Evolutionary conservation across 2,329 filamentous ascomycete species (phyloP).

Genomic region (Colletotrichum navitas): DNA sequence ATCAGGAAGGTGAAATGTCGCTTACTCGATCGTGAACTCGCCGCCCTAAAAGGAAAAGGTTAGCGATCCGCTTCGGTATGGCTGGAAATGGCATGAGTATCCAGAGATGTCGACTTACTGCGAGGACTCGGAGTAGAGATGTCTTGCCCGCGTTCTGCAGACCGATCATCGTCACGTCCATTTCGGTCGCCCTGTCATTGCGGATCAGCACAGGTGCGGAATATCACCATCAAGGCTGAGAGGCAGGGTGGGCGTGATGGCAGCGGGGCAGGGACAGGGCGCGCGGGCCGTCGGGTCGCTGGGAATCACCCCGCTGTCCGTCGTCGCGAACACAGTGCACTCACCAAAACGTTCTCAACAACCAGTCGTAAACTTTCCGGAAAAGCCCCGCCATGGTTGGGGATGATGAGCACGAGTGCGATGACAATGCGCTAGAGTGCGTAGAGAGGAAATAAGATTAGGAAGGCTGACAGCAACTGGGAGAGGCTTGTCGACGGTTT

Average conservation of each 20-base stretch:
- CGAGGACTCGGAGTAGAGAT: conserved; percentile 90
- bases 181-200: conserved; percentile 89
- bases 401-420: conserved; percentile 45
- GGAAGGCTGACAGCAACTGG: neutral
- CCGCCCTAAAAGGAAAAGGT: conserved; percentile 75
- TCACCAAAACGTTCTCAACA: conserved; percentile 97
- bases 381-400: conserved; percentile 88
- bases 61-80: conserved; percentile 40
- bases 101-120: conserved; percentile 73
- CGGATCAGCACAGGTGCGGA: conserved; percentile 43
- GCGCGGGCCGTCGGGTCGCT: conserved; percentile 28
- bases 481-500: conserved; percentile 1
- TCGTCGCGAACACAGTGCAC: conserved; percentile 49
- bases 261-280: conserved; percentile 35
- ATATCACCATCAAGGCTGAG: conserved; percentile 13
- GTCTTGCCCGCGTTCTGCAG: conserved; percentile 99
- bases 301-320: conserved; percentile 28
- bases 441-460: conserved; percentile 1
- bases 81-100: conserved; percentile 40
- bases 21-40: conserved; percentile 99
- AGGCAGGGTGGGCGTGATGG: conserved; percentile 26
- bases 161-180: conserved; percentile 99
- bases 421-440: conserved; percentile 39
- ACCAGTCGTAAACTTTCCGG: conserved; percentile 96
- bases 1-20: conserved; percentile 47